phyloP scores from a whole-genome alignment of 2,329 filamentous ascomycete genomes.

The Didymella pinodella region DNA sequence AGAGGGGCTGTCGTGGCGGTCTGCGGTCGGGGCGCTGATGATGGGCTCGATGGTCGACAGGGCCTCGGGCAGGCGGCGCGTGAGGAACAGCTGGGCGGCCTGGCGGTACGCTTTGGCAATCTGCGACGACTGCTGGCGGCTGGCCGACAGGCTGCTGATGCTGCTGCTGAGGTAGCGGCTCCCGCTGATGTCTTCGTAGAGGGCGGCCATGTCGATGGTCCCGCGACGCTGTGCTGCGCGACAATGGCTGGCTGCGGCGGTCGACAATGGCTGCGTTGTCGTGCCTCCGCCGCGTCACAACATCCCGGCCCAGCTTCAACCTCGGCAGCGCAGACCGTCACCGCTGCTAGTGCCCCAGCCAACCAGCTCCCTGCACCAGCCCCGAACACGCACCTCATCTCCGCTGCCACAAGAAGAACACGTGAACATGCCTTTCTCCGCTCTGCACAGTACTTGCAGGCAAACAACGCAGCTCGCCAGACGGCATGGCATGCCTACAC shows the following conservation, averaged over 20 bases:
- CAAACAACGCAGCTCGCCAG: not conserved
- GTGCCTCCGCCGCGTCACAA: conserved; percentile 16
- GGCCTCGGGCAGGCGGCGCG: conserved; percentile 89
- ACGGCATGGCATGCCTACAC: not conserved
- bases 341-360: conserved; percentile 3
- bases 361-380: not conserved
- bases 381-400: conserved; percentile 1
- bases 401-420: not conserved
- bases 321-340: conserved; percentile 16
- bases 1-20: conserved; percentile 28
- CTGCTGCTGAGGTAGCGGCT: conserved; percentile 71
- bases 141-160: conserved; percentile 72
- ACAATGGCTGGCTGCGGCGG: not conserved
- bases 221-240: too few relatives aligned
- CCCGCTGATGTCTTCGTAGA: conserved; percentile 60
- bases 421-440: conserved; percentile 5
- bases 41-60: conserved; percentile 84
- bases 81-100: conserved; percentile 92
- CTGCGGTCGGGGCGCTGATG: conserved; percentile 65
- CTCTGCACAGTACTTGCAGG: too few relatives aligned
- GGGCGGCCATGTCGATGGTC: conserved; percentile 51
- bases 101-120: conserved; percentile 94
- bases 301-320: conserved; percentile 14
- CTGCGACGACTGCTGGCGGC: conserved; percentile 71
- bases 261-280: too few relatives aligned